A percentile compares a stretch with the other conserved stretches of the same genome.
These are phyloP conservation scores for Suhomyces coccinellae DNA, from an alignment of 1,139 yeast genomes.

Conservation along the genomic window DNA sequence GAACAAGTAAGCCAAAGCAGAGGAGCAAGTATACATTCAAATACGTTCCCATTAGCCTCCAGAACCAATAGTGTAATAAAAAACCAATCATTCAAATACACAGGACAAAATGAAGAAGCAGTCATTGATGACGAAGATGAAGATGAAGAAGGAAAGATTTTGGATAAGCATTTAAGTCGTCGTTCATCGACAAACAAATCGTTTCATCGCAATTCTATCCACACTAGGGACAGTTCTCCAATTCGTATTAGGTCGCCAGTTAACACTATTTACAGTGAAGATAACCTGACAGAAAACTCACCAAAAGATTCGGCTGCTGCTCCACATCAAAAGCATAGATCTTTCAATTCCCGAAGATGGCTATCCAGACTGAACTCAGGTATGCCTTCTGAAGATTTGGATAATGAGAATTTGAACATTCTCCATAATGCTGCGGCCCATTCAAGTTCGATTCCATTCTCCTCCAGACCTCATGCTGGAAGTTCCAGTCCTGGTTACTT, in stretches of 20 bases:
- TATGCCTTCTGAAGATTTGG: constrained; percentile 29
- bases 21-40: constrained; percentile 20
- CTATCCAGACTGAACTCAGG: constrained; percentile 4
- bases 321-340: constrained; percentile 1
- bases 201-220: not conserved
- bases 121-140: constrained; percentile 23
- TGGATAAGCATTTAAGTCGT: constrained; percentile 1
- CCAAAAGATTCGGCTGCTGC: constrained; percentile 5
- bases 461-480: constrained; percentile 9
- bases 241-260: constrained; percentile 14
- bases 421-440: constrained; percentile 34
- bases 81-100: constrained; percentile 1
- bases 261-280: constrained; percentile 7
- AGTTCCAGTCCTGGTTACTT: constrained; percentile 18
- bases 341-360: constrained; percentile 5
- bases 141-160: not conserved
- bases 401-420: constrained; percentile 40
- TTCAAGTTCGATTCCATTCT: constrained; percentile 11
- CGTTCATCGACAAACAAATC: constrained; percentile 9
- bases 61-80: not conserved
- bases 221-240: constrained; percentile 9
- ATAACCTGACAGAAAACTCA: constrained; percentile 5
- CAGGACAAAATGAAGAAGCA: constrained; percentile 27
- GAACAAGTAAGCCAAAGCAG: constrained; percentile 28
- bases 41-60: constrained; percentile 11